Percentiles rank a stretch among this genome's conserved stretches.
Evolutionary conservation across 768 basidiomycete species (phyloP).

Genomic region (Candolleomyces efflorescens): DNA sequence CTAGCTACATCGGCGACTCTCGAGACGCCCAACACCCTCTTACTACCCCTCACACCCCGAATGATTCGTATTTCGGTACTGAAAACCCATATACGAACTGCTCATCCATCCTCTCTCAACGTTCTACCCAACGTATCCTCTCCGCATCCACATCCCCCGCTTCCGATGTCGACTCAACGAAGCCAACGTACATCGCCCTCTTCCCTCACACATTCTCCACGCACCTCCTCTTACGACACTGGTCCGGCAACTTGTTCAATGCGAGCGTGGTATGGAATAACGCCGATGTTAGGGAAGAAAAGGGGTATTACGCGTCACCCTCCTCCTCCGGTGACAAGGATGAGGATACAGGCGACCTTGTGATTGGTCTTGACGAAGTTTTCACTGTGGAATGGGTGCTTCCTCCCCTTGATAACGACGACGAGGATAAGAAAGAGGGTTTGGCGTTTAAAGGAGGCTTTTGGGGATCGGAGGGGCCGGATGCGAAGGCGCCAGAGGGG

Average conservation of each 20-base stretch:
- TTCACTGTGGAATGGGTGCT: constrained; percentile 37
- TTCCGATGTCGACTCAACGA: too few species aligned
- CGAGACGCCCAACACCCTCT: not conserved
- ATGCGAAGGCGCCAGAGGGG: constrained; percentile 25
- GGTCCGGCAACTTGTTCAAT: constrained; percentile 35
- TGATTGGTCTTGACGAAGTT: constrained; percentile 30
- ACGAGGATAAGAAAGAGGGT: constrained; percentile 23
- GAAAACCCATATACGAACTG: not conserved
- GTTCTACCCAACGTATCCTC: not conserved
- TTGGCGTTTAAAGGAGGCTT: constrained; percentile 35
- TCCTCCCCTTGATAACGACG: too few species aligned
- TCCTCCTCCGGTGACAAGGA: too few species aligned
- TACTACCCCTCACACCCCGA: too few species aligned
- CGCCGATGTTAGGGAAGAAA: constrained; percentile 20
- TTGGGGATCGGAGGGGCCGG: constrained; percentile 35
- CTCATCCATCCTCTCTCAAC: not conserved
- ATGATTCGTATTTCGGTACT: too few species aligned
- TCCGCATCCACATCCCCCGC: too few species aligned
- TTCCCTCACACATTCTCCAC: constrained; percentile 33
- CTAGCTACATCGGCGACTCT: too few species aligned
- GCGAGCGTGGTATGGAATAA: constrained; percentile 35
- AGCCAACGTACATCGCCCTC: constrained; percentile 31
- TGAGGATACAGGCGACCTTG: constrained; percentile 24
- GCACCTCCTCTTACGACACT: constrained; percentile 34
- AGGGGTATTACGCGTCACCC: constrained; percentile 14